Evolutionary conservation across 78 protist species (phyloP), one percentile per base, ranked within the genome.

Genomic region (slime mould (Dictyostelium discoideum)): DNA sequence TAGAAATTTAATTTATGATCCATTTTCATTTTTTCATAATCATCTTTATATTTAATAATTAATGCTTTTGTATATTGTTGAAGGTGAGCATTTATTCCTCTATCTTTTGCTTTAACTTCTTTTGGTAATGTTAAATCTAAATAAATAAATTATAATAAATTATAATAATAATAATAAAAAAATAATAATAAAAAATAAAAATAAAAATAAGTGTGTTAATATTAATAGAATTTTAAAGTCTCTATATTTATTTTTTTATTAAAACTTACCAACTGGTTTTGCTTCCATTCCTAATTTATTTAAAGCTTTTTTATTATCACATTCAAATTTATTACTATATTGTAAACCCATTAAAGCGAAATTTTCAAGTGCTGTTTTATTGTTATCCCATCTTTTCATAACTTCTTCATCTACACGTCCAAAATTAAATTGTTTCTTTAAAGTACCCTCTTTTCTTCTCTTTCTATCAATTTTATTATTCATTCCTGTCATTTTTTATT

Each of bases 1-100:
- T n/a, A 65, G 40, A 24, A 72, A 54, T 90, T 90, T 44, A 90
- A 67, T 73, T 46, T 73, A 48, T 39, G 44, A 82, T 90, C 95
- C 95, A 90, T 90, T 82, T 90, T 77, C 95, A 90, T 90, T 82
- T 82, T 80, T 60, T 90, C 84, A 82, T 90, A 90, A 54, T 90
- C 76, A 39, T 82, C 88, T 81, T 63, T 63, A 48, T 90, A 44
- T 82, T 83, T 90, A 10, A 90, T 5, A 6, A 90, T 69, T 83
- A 90, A 73, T 46, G 54, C 83, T 80, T 86, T 80, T 20, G 22
- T 67, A 73, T 82, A 90, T 73, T 90, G 88, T 90, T 90, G 95
- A 50, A 81, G 87, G 22, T 50, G 16, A 1, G 48, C 73, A 54
- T 54, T 82, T 4, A 82, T 20, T 32, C 86, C 86, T 39, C 57